Conservation (phyloP, 345 rosid genomes). For the Populus pruinosa region DNA sequence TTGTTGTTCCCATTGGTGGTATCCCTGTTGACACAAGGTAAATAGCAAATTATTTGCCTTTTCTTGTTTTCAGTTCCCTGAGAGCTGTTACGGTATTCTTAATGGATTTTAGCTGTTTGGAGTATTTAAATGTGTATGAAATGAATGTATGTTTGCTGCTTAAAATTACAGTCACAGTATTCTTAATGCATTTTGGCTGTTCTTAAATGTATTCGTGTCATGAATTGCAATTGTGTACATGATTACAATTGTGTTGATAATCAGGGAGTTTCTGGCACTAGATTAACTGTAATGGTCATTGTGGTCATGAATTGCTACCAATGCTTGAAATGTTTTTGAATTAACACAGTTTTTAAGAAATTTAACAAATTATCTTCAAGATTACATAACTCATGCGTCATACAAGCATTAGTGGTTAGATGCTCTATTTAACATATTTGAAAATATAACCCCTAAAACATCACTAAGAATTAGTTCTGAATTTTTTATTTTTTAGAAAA, state of each 20-base stretch:
- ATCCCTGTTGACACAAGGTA: constrained; percentile 82
- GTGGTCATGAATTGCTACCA: neutral
- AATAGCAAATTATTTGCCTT: constrained; percentile 1
- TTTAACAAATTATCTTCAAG: neutral
- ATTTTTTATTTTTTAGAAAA: neutral
- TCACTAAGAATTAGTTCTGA: neutral
- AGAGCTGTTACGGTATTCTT: neutral
- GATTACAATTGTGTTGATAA: neutral
- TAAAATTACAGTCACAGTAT: neutral
- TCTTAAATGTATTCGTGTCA: neutral
- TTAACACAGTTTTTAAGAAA: neutral
- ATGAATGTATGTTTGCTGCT: neutral
- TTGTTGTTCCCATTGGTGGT: constrained; percentile 97
- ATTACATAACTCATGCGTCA: neutral
- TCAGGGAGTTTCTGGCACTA: neutral
- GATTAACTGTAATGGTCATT: neutral
- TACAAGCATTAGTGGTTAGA: neutral
- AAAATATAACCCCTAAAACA: neutral
- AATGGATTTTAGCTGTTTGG: neutral
- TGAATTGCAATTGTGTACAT: neutral
- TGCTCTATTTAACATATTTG: neutral
- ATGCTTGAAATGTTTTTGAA: neutral
- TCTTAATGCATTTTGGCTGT: too few relatives aligned
- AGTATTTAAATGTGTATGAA: neutral
- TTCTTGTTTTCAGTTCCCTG: constrained; percentile 1